Base-by-base conservation (phyloP, 768 basidiomycete genomes). In the Erythrobasidium yunnanense region DNA sequence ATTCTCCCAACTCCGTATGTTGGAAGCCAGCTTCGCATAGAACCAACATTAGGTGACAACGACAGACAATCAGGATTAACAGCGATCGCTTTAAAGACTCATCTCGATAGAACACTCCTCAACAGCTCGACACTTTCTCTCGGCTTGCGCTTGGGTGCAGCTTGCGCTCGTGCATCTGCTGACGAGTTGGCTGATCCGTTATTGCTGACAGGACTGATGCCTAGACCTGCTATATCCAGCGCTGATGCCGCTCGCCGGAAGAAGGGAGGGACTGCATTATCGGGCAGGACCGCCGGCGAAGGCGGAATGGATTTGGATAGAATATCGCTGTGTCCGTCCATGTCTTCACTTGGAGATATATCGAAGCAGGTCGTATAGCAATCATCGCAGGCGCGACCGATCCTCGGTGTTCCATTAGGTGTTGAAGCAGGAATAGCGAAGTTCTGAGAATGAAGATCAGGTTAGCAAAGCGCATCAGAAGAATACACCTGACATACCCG, bases 401-500 rank as follows among this genome's bases (percentile, higher is more conserved):
- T 38, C 13, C 42, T 25, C 17, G 46, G 47, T 23, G 60, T 23
- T 27, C 22, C 49, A 15, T 30, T 30, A 18, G 22, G 22, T 20
- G n/a, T 29, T 5, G 49, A 29, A 30, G 60, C 49, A 13, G 60
- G 47, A 30, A 63, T 63, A n/a, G 49, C 60, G 22, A 63, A 63
- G 27, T 49, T 63, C 60, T 63, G 47, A 11, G 13, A 51, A 25
- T 17, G 22, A 8, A 55, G 11, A 4, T 29, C 29, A 62, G 42
- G 42, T 23, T 55, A 11, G 11, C 13, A 46, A 4, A 34, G 35
- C 34, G 5, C 33, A 58, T 15, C 23, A 5, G 11, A 46, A 49
- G 23, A 49, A 22, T 27, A 55, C 18, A n/a, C 32, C 13, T 3
- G 73, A 70, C 81, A 67, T 71, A 90, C 90, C 78, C 83, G 81